Percentiles rank a stretch among this genome's conserved stretches.
Evolutionary conservation across 225 moss, liverwort and hornwort genomes (phyloP).

Genomic region (Pseudoscleropodium purum): DNA sequence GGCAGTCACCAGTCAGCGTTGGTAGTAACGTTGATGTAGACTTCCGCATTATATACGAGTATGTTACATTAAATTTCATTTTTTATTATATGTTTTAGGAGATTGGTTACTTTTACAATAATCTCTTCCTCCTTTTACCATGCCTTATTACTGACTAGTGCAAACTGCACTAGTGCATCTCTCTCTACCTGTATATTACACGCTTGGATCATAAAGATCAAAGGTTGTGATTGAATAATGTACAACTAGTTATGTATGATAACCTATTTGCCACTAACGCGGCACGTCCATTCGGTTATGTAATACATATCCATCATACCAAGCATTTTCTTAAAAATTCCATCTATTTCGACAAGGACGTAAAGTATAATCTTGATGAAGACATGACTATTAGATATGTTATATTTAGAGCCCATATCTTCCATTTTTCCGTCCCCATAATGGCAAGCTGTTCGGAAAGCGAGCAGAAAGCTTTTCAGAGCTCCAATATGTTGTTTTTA

Average conservation of each 20-base stretch:
- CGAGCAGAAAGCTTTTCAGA: conserved; percentile 70
- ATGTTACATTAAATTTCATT: background rate
- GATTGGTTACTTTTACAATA: background rate
- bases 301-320: conserved; percentile 28
- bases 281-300: no score
- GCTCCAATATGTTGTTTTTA: conserved; percentile 57
- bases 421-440: conserved; percentile 77
- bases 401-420: conserved; percentile 57
- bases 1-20: background rate
- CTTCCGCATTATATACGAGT: background rate
- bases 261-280: no score
- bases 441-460: conserved; percentile 90
- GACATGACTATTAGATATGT: conserved; percentile 76
- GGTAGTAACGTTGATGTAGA: background rate
- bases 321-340: conserved; percentile 56
- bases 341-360: conserved; percentile 76
- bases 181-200: no score
- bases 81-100: background rate
- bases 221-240: no score
- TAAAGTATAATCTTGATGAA: conserved; percentile 99
- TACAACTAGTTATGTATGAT: no score
- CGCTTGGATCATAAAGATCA: no score
- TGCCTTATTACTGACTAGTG: no score
- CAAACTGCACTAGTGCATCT: no score
- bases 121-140: background rate